These are phyloP conservation scores for Candida orba DNA, from an alignment of 805 yeast species.

Conservation along the genomic window DNA sequence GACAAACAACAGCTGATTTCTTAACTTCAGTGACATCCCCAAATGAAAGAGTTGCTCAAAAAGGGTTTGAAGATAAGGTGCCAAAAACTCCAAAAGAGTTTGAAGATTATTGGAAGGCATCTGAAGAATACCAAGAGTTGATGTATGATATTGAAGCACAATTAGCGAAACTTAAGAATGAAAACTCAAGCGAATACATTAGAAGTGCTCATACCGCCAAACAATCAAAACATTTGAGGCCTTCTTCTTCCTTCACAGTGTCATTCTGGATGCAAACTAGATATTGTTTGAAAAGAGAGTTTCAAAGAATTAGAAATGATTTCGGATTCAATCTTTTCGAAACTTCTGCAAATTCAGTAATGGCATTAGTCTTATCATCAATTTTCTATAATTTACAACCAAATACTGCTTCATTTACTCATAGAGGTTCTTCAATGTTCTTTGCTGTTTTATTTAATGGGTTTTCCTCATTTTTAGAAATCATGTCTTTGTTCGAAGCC, in stretches of 20 bases:
- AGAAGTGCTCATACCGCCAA: conserved; percentile 38
- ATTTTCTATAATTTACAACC: conserved; percentile 43
- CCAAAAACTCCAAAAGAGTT: conserved; percentile 62
- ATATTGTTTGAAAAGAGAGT: conserved; percentile 36
- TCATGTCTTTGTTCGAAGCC: conserved; percentile 47
- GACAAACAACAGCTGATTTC: conserved; percentile 69
- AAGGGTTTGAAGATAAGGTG: conserved; percentile 43
- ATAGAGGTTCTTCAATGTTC: conserved; percentile 55
- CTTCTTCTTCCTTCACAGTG: conserved; percentile 42
- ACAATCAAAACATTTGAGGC: conserved; percentile 39
- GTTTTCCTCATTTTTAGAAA: conserved; percentile 48
- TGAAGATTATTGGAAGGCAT: conserved; percentile 48
- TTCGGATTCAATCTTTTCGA: conserved; percentile 35
- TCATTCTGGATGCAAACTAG: conserved; percentile 44
- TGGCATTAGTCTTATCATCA: conserved; percentile 49
- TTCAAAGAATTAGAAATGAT: conserved; percentile 41
- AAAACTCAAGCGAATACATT: conserved; percentile 21
- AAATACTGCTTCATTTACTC: conserved; percentile 39
- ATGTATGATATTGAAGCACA: conserved; percentile 32
- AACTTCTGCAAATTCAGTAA: conserved; percentile 36
- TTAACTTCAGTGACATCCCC: conserved; percentile 67
- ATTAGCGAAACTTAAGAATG: conserved; percentile 8
- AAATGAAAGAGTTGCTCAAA: conserved; percentile 41
- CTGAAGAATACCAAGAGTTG: conserved; percentile 38
- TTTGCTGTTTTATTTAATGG: conserved; percentile 56